These are phyloP conservation scores for Oemleria cerasiformis DNA, from an alignment of 306 rosid genomes.

Conservation along the genomic window DNA sequence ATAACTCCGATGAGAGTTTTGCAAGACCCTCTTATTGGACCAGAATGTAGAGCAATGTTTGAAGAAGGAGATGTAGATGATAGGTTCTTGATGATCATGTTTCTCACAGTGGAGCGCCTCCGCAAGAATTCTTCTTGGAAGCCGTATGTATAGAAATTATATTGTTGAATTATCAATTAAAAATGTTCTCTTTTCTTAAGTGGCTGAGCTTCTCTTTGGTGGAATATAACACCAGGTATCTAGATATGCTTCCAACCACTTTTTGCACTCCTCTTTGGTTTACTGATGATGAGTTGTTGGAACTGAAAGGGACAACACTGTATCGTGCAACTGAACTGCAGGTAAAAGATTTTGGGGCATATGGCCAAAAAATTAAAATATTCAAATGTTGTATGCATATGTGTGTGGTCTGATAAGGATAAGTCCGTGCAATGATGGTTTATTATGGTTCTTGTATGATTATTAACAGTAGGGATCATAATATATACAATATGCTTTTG, in stretches of 20 bases:
- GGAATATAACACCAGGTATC: slow-evolving; percentile 61
- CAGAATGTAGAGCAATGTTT: slow-evolving; percentile 84
- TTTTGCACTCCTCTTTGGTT: slow-evolving; percentile 93
- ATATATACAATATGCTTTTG: background rate
- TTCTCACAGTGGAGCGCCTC: slow-evolving; percentile 74
- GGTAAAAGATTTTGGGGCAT: slow-evolving; percentile 35
- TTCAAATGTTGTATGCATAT: background rate
- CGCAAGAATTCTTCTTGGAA: slow-evolving; percentile 88
- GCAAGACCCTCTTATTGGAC: slow-evolving; percentile 87
- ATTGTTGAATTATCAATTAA: slow-evolving; percentile 15
- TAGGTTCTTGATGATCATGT: slow-evolving; percentile 73
- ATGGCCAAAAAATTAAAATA: background rate
- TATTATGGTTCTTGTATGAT: background rate
- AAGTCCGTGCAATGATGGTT: background rate
- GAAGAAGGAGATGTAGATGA: slow-evolving; percentile 96
- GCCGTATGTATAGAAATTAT: slow-evolving; percentile 61
- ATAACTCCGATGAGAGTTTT: slow-evolving; percentile 97
- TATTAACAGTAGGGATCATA: background rate
- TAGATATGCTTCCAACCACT: slow-evolving; percentile 82
- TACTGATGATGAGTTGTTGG: slow-evolving; percentile 66
- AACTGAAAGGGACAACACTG: slow-evolving; percentile 78
- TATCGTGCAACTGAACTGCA: slow-evolving; percentile 83
- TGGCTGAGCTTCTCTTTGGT: slow-evolving; percentile 26
- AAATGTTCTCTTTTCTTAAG: slow-evolving; percentile 15
- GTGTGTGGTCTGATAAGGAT: background rate